Conservation (phyloP, 2,329 filamentous ascomycete genomes). For the Penicillium nordicum region DNA sequence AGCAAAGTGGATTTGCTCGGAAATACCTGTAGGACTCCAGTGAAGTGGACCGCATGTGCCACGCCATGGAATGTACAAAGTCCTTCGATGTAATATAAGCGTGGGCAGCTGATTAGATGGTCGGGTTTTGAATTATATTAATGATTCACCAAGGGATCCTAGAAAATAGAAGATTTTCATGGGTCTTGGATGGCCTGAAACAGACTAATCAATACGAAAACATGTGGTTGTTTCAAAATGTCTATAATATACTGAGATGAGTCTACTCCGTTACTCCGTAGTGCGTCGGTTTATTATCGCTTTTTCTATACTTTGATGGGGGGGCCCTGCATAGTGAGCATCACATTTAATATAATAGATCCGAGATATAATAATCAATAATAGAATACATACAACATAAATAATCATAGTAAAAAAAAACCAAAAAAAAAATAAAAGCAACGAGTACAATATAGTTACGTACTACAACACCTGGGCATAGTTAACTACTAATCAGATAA, state of each 20-base stretch:
- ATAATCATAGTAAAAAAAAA: no score
- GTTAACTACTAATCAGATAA: slow-evolving; percentile 6
- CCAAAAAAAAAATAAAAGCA: no score
- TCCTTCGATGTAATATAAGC: not conserved
- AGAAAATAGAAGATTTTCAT: not conserved
- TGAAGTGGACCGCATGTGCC: slow-evolving; percentile 15
- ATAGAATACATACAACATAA: no score
- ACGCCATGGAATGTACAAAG: slow-evolving; percentile 18
- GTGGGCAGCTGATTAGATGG: slow-evolving; percentile 6
- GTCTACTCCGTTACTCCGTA: not conserved
- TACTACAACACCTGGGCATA: no score
- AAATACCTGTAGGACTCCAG: not conserved
- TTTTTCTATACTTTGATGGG: not conserved
- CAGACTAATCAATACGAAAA: slow-evolving; percentile 4
- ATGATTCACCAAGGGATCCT: not conserved
- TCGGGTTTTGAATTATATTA: not conserved
- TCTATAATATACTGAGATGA: not conserved
- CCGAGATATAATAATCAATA: not conserved
- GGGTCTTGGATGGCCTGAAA: slow-evolving; percentile 1
- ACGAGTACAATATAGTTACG: no score
- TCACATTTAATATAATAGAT: not conserved
- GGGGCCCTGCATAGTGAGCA: not conserved
- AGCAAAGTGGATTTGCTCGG: slow-evolving; percentile 11
- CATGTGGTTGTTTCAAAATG: slow-evolving; percentile 4
- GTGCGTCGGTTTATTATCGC: not conserved